Evolutionary conservation across 2,329 filamentous ascomycete species (phyloP).

Genomic region (Colletotrichum tofieldiae): DNA sequence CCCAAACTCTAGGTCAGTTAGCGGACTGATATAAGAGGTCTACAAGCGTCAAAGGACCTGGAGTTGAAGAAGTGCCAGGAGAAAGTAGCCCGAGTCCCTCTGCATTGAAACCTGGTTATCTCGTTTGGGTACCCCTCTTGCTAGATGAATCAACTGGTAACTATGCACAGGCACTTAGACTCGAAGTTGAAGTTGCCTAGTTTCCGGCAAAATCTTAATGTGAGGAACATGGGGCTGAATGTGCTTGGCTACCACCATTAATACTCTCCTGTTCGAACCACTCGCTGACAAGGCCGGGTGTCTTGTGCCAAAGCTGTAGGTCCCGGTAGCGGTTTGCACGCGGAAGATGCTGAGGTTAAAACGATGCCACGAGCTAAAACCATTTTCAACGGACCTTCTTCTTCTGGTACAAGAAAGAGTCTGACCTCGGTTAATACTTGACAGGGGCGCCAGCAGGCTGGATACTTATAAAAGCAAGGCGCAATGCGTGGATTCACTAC

Average conservation of each 20-base stretch:
- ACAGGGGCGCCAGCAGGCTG: too few species aligned
- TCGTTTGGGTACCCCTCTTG: neutral
- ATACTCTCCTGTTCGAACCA: too few species aligned
- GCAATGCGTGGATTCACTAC: too few species aligned
- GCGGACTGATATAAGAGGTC: neutral
- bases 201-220: neutral
- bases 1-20: neutral
- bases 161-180: neutral
- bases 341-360: neutral
- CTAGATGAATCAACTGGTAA: neutral
- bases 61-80: neutral
- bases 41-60: neutral
- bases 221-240: neutral
- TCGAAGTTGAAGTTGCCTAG: neutral
- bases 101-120: neutral
- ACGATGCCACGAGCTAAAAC: too few species aligned
- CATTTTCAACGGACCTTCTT: too few species aligned
- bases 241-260: neutral
- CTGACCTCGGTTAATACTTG: too few species aligned
- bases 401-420: too few species aligned
- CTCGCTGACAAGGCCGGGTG: too few species aligned
- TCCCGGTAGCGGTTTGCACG: neutral
- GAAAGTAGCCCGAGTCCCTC: neutral
- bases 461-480: too few species aligned
- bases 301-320: neutral